Percentiles rank a stretch among this genome's conserved stretches.
Conservation (phyloP, 75 land plant species). For the Larix kaempferi region DNA sequence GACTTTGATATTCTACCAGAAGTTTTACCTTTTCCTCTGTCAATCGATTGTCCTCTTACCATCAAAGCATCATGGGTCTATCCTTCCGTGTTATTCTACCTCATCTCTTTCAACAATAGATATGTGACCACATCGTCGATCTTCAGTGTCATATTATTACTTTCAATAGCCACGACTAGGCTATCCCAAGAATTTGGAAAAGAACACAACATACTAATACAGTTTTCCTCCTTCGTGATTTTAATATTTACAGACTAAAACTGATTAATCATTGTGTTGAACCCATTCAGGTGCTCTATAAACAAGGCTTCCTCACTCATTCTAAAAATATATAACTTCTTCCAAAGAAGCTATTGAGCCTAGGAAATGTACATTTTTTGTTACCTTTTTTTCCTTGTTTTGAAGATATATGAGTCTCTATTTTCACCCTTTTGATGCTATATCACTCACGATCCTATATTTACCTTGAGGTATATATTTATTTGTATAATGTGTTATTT, state of each 20-base stretch:
- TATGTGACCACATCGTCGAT: neutral
- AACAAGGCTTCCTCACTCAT: no score
- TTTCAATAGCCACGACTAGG: neutral
- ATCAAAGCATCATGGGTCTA: no score
- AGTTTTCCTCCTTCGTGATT: neutral
- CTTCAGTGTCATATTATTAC: neutral
- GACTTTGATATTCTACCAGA: no score
- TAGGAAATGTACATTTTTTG: no score
- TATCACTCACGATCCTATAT: no score
- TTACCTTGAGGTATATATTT: no score
- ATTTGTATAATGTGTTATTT: no score
- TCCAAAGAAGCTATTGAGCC: neutral
- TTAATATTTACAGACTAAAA: neutral
- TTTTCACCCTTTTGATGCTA: no score
- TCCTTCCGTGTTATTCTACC: neutral
- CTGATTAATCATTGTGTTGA: neutral
- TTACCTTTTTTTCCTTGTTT: no score
- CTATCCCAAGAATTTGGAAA: neutral
- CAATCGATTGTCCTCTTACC: no score
- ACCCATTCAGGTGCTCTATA: neutral
- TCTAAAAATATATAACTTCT: neutral
- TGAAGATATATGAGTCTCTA: no score
- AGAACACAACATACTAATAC: neutral
- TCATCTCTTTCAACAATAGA: neutral
- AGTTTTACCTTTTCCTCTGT: no score